Percentiles rank a stretch among this genome's conserved stretches.
Conservation (phyloP, 2,329 filamentous ascomycete genomes). For the Beauveria medogensis region DNA sequence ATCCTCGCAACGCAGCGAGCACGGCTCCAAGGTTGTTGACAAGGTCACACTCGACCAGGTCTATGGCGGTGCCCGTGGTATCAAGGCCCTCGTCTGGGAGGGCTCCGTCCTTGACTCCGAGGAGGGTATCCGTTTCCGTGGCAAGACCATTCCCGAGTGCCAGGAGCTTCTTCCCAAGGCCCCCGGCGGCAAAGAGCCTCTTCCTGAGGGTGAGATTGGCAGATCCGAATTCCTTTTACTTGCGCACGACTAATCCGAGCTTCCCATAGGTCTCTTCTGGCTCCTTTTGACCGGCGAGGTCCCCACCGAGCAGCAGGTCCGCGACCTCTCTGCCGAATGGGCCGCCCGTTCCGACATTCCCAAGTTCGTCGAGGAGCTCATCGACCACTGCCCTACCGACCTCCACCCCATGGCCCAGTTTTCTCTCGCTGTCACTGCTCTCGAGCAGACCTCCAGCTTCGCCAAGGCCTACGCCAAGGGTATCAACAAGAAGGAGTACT, state of each 20-base stretch:
- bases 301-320: conserved; percentile 95
- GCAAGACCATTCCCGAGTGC: conserved; percentile 98
- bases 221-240: background rate
- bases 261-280: conserved; percentile 81
- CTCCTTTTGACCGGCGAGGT: conserved; percentile 97
- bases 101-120: conserved; percentile 95
- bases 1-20: conserved; percentile 54
- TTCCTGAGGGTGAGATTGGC: conserved; percentile 67
- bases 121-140: conserved; percentile 98
- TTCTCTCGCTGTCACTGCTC: conserved; percentile 92
- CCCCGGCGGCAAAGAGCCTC: conserved; percentile 89
- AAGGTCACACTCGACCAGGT: conserved; percentile 99
- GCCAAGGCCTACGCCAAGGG: conserved; percentile 98
- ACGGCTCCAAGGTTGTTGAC: conserved; percentile 90
- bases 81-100: conserved; percentile 99
- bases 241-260: conserved; percentile 1
- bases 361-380: conserved; percentile 98
- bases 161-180: conserved; percentile 96
- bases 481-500: conserved; percentile 99
- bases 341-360: conserved; percentile 93
- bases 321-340: conserved; percentile 97
- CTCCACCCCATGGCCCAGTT: conserved; percentile 99
- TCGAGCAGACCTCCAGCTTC: conserved; percentile 97
- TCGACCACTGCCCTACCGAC: conserved; percentile 98
- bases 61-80: conserved; percentile 97